Percentiles rank a stretch among this genome's conserved stretches.
Conservation (phyloP, 179 eudicot genomes). For the Beta macrorhiza region DNA sequence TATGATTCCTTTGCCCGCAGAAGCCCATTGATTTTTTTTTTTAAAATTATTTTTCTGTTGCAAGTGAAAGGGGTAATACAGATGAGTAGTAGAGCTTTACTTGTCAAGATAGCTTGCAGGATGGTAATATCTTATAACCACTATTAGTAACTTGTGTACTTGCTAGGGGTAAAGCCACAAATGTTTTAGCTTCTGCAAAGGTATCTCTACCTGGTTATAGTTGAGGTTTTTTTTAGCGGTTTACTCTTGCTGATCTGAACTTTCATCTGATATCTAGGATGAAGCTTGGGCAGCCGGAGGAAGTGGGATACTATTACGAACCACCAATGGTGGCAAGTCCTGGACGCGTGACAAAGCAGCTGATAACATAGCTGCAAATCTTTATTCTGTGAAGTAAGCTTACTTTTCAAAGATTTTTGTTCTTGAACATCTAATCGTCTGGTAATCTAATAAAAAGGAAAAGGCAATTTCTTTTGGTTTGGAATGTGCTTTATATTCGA, state of each 20-base stretch:
- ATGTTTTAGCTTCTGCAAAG: neutral
- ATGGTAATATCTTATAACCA: neutral
- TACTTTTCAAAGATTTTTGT: conserved; percentile 7
- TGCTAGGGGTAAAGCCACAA: neutral
- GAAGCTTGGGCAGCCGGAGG: conserved; percentile 99
- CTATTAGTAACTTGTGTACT: neutral
- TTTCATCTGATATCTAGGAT: conserved; percentile 43
- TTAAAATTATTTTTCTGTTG: neutral
- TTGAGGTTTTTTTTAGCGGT: neutral
- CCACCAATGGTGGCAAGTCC: conserved; percentile 86
- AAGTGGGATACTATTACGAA: conserved; percentile 84
- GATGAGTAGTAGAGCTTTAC: neutral
- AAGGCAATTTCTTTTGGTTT: neutral
- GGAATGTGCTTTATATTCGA: neutral
- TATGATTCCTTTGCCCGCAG: neutral
- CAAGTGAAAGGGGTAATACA: neutral
- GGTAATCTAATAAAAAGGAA: neutral
- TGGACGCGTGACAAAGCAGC: conserved; percentile 98
- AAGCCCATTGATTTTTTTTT: neutral
- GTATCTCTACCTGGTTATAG: neutral
- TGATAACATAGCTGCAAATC: conserved; percentile 96
- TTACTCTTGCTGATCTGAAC: neutral
- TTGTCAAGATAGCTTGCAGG: neutral
- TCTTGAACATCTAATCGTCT: neutral
- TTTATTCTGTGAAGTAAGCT: conserved; percentile 89